phyloP scores from a whole-genome alignment of 371 early-diverging fungal species.

The Encephalitozoon hellem region DNA sequence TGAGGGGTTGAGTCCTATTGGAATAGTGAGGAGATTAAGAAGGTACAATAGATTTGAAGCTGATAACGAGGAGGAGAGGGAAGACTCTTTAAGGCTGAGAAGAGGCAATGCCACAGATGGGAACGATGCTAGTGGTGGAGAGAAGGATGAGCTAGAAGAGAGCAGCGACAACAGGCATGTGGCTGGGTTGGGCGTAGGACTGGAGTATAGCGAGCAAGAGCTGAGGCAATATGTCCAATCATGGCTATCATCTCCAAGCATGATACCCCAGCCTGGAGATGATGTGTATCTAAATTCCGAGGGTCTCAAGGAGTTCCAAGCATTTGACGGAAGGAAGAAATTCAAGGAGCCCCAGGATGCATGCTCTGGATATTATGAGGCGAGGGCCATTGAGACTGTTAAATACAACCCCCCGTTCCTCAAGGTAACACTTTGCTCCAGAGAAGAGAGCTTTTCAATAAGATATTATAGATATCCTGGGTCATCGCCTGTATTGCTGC shows the following conservation, averaged over 20 bases:
- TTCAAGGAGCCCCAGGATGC: not conserved
- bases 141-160: not conserved
- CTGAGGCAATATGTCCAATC: constrained; percentile 1
- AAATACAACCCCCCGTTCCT: not conserved
- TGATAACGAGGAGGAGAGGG: not conserved
- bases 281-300: not conserved
- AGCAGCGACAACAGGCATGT: not conserved
- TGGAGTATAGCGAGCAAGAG: not conserved
- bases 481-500: not conserved
- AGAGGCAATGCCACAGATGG: not conserved
- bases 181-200: not conserved
- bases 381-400: not conserved
- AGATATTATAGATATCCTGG: constrained; percentile 5
- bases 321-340: not conserved
- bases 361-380: not conserved
- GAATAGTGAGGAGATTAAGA: not conserved
- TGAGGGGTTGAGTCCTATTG: not conserved
- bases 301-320: not conserved
- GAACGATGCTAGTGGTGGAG: not conserved
- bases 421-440: not conserved
- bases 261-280: not conserved
- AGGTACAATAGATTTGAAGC: not conserved
- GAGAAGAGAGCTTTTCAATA: not conserved
- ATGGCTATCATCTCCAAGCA: not conserved
- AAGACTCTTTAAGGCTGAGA: not conserved